Conservation (phyloP, 768 basidiomycete genomes). For the Suillus plorans region DNA sequence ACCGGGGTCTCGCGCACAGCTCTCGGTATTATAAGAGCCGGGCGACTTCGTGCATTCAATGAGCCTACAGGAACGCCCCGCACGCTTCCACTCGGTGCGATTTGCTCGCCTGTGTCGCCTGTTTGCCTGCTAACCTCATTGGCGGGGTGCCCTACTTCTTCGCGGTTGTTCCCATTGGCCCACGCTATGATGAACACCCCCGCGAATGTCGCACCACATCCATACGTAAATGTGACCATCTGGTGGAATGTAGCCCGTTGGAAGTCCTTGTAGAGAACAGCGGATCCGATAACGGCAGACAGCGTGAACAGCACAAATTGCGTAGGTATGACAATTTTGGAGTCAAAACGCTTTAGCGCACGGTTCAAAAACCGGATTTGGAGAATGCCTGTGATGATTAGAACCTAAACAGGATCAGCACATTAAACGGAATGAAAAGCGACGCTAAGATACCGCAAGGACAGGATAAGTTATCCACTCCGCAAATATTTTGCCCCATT, state of each 20-base stretch:
- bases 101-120: constrained; percentile 23
- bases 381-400: constrained; percentile 72
- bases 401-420: constrained; percentile 45
- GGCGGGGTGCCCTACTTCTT: constrained; percentile 28
- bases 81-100: constrained; percentile 14
- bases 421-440: constrained; percentile 1
- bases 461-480: constrained; percentile 85
- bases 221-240: constrained; percentile 82
- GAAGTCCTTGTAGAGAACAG: constrained; percentile 94
- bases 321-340: constrained; percentile 91
- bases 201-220: constrained; percentile 83
- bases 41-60: constrained; percentile 28
- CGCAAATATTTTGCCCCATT: constrained; percentile 75
- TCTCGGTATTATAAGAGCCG: constrained; percentile 50
- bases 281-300: constrained; percentile 89
- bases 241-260: constrained; percentile 77
- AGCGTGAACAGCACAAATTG: constrained; percentile 96
- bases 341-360: constrained; percentile 90
- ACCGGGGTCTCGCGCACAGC: constrained; percentile 44
- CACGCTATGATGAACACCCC: constrained; percentile 90
- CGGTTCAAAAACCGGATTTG: constrained; percentile 84
- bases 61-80: constrained; percentile 19
- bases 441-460: constrained; percentile 49
- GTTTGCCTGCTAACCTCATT: constrained; percentile 22
- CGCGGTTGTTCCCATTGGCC: constrained; percentile 34